Percentiles rank a stretch among this genome's conserved stretches.
These are phyloP conservation scores for Plasmodium chabaudi DNA, from an alignment of 169 alveolate genomes.

Conservation along the genomic window DNA sequence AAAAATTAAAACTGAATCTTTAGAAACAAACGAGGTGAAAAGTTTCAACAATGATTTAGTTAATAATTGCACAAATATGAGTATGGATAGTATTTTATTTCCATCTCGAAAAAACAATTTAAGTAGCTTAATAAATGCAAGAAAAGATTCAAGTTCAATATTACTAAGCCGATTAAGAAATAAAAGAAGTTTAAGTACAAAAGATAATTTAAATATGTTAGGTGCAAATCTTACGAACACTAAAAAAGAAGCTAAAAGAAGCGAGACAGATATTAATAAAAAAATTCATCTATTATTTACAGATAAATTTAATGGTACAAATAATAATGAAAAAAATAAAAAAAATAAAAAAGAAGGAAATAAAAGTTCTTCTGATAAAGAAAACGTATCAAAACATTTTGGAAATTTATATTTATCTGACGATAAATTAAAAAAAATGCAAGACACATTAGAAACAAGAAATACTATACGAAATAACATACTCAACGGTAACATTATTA, in stretches of 20 bases:
- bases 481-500: constrained; percentile 57
- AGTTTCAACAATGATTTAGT: constrained; percentile 13
- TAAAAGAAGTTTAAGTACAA: constrained; percentile 65
- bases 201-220: constrained; percentile 42
- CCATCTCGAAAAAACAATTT: constrained; percentile 50
- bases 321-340: constrained; percentile 57
- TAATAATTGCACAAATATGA: constrained; percentile 17
- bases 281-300: constrained; percentile 32
- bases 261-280: constrained; percentile 52
- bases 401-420: constrained; percentile 54
- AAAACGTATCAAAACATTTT: constrained; percentile 61
- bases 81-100: constrained; percentile 29
- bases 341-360: constrained; percentile 35
- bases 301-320: constrained; percentile 31
- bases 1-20: not conserved
- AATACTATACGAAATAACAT: constrained; percentile 47
- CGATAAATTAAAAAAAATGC: constrained; percentile 57
- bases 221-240: constrained; percentile 20
- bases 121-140: constrained; percentile 51
- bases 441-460: constrained; percentile 46
- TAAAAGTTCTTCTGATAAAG: constrained; percentile 36
- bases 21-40: constrained; percentile 19
- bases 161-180: constrained; percentile 42
- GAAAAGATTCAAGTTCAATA: constrained; percentile 51
- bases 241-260: constrained; percentile 54